Percentiles rank a stretch among this genome's conserved stretches.
Conservation (phyloP, 169 alveolate species). For the Plasmodium cynomolgi region DNA sequence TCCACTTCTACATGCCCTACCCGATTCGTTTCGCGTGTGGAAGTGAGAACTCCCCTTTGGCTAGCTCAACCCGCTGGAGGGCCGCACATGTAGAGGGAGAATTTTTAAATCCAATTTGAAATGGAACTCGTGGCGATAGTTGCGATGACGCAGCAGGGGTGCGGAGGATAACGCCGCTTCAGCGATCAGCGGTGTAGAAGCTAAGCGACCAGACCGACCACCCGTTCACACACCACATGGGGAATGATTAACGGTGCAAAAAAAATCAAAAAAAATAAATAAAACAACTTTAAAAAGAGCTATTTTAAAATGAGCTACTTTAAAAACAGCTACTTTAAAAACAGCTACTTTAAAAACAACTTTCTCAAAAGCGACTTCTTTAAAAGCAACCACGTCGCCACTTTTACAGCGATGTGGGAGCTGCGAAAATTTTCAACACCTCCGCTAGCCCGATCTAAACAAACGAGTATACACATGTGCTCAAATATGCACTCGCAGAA, state of each 20-base stretch:
- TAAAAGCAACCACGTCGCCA: conserved; percentile 4
- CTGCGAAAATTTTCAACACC: background rate
- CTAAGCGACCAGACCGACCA: background rate
- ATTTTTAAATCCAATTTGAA: too few relatives aligned
- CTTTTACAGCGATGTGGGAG: conserved; percentile 16
- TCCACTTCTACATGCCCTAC: background rate
- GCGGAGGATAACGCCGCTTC: background rate
- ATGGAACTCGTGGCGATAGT: background rate
- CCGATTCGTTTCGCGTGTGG: background rate
- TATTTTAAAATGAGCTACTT: background rate
- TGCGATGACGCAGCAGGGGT: background rate
- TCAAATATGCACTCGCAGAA: background rate
- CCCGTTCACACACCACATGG: background rate
- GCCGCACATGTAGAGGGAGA: background rate
- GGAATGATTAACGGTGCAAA: background rate
- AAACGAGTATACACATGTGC: background rate
- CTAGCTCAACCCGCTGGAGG: background rate
- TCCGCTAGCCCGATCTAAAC: background rate
- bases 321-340: background rate
- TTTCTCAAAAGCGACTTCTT: background rate
- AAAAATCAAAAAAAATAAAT: conserved; percentile 4
- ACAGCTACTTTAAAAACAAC: background rate
- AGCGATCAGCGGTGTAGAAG: background rate
- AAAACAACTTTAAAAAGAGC: background rate
- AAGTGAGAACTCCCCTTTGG: background rate